These are phyloP conservation scores for Yamadazyma philogaea DNA, from an alignment of 805 yeast species.

Conservation along the genomic window DNA sequence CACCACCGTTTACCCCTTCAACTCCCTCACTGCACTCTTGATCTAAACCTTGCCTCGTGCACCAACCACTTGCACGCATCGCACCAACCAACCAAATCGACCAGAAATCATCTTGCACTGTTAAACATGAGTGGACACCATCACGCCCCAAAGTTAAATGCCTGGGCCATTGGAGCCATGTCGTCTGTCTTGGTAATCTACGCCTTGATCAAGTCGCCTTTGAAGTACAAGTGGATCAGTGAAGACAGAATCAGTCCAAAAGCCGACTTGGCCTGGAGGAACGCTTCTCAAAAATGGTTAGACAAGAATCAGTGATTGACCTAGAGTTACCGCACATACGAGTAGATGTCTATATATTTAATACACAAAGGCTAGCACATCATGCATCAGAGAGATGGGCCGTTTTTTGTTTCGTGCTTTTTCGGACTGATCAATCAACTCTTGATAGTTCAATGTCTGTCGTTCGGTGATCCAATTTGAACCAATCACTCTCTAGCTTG, in stretches of 20 bases:
- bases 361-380: neutral
- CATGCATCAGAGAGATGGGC: neutral
- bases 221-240: slow-evolving; percentile 38
- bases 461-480: slow-evolving; percentile 21
- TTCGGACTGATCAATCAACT: neutral
- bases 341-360: neutral
- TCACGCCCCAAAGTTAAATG: slow-evolving; percentile 40
- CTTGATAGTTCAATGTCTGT: slow-evolving; percentile 1
- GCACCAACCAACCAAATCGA: slow-evolving; percentile 12
- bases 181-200: slow-evolving; percentile 38
- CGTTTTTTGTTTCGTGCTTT: neutral
- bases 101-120: neutral
- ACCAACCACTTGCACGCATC: slow-evolving; percentile 1
- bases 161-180: slow-evolving; percentile 42
- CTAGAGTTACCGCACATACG: neutral
- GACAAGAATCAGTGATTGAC: slow-evolving; percentile 20
- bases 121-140: slow-evolving; percentile 15
- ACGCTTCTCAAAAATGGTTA: slow-evolving; percentile 44
- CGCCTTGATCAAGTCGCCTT: slow-evolving; percentile 38
- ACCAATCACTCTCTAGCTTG: slow-evolving; percentile 76
- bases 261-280: slow-evolving; percentile 49
- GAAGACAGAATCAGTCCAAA: slow-evolving; percentile 45
- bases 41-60: neutral
- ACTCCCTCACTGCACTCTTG: neutral
- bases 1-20: neutral